Conservation (phyloP, 2,329 filamentous ascomycete species). For the Alternaria sp. region DNA sequence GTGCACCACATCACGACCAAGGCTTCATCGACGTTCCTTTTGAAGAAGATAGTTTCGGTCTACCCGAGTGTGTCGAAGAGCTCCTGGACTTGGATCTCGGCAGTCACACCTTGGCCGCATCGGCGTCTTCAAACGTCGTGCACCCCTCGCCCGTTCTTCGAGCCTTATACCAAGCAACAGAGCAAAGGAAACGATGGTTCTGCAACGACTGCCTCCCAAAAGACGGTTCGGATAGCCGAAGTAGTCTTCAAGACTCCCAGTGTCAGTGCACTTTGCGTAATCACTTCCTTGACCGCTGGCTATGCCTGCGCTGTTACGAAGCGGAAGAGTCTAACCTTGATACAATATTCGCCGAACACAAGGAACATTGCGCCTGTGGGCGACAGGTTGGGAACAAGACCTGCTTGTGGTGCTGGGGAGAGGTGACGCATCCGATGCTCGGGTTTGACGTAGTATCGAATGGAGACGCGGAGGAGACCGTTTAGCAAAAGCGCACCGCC, state of each 20-base stretch:
- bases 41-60: constrained; percentile 19
- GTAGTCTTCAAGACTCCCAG: background rate
- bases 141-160: constrained; percentile 35
- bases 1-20: constrained; percentile 38
- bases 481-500: background rate
- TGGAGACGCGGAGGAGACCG: background rate
- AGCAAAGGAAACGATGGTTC: constrained; percentile 26
- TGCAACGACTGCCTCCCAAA: constrained; percentile 9
- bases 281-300: constrained; percentile 29
- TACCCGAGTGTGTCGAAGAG: constrained; percentile 32
- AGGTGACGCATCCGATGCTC: constrained; percentile 7
- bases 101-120: constrained; percentile 19
- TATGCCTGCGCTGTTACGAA: constrained; percentile 30
- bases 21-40: constrained; percentile 41
- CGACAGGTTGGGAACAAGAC: constrained; percentile 2
- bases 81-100: constrained; percentile 38
- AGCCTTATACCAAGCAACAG: constrained; percentile 32
- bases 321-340: constrained; percentile 13
- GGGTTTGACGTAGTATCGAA: background rate
- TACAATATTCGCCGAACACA: constrained; percentile 1
- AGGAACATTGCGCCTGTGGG: constrained; percentile 15
- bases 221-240: background rate
- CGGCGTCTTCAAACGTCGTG: constrained; percentile 23
- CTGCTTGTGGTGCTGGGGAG: constrained; percentile 26
- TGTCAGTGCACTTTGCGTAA: constrained; percentile 28